A percentile compares a stretch with the other conserved stretches of the same genome.
Conservation (phyloP, 441 rosid genomes). For the Euphorbia celastroides region DNA sequence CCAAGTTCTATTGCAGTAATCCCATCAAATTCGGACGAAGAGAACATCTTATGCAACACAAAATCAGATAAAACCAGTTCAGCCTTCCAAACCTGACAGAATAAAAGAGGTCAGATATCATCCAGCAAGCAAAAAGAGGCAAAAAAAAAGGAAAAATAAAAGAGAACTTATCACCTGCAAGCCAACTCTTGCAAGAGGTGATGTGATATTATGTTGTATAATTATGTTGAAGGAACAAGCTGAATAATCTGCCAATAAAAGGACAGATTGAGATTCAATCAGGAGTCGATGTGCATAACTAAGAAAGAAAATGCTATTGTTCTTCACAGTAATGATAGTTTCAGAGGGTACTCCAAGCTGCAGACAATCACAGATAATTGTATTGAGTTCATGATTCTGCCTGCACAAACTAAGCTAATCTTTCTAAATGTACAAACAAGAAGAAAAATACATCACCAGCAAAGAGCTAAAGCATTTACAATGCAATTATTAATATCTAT, state of each 20-base stretch:
- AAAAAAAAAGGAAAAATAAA: slow-evolving; percentile 5
- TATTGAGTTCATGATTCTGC: background rate
- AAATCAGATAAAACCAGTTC: slow-evolving; percentile 71
- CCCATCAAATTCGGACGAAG: slow-evolving; percentile 53
- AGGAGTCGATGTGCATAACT: background rate
- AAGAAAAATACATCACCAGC: background rate
- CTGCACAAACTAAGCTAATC: background rate
- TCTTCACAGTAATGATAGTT: background rate
- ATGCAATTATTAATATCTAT: background rate
- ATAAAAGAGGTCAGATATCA: background rate
- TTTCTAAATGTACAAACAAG: background rate
- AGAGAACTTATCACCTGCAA: slow-evolving; percentile 53
- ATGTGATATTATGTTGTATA: slow-evolving; percentile 66
- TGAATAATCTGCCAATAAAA: slow-evolving; percentile 27
- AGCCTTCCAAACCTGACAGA: slow-evolving; percentile 82
- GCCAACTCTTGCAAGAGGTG: slow-evolving; percentile 71
- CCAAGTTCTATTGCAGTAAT: slow-evolving; percentile 65
- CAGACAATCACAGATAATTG: background rate
- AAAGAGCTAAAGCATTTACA: background rate
- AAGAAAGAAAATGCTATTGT: background rate
- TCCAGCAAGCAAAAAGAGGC: background rate
- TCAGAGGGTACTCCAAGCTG: background rate
- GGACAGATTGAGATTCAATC: background rate
- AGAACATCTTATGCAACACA: slow-evolving; percentile 61
- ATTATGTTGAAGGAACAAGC: slow-evolving; percentile 35